phyloP scores from a whole-genome alignment of 495 filamentous ascomycete genomes.

The Margaritispora aquatica region DNA sequence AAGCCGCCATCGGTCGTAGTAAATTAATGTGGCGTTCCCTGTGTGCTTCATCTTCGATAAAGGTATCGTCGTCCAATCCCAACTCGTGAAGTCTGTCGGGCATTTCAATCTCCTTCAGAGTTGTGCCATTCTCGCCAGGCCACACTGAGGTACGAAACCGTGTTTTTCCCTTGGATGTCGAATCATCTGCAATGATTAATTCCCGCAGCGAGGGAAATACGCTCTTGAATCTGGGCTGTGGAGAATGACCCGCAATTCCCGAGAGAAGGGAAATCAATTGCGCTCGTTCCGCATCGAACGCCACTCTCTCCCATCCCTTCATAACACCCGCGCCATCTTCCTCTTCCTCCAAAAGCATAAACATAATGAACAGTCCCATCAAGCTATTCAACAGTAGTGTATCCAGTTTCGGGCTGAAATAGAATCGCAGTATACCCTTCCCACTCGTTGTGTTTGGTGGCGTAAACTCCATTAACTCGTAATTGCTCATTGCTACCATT shows the following conservation, averaged over 20 bases:
- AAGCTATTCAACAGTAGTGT: conserved; percentile 20
- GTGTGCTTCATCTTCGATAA: neutral
- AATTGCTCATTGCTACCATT: conserved; percentile 14
- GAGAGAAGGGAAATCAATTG: conserved; percentile 21
- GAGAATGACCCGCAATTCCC: conserved; percentile 17
- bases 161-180: conserved; percentile 17
- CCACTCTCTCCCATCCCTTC: conserved; percentile 20
- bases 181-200: conserved; percentile 21
- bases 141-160: conserved; percentile 22
- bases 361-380: conserved; percentile 24
- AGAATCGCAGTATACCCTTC: conserved; percentile 20
- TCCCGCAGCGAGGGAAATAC: conserved; percentile 19
- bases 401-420: conserved; percentile 18
- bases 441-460: conserved; percentile 4
- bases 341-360: conserved; percentile 22
- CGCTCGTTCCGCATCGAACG: conserved; percentile 22
- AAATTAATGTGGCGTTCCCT: conserved; percentile 1
- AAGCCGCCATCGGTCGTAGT: conserved; percentile 17
- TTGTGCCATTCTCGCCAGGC: conserved; percentile 24
- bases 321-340: conserved; percentile 13
- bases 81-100: neutral
- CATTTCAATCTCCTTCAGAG: conserved; percentile 5
- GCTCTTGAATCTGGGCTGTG: conserved; percentile 17
- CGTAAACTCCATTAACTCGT: conserved; percentile 18
- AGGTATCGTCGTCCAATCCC: neutral